phyloP scores from a whole-genome alignment of 495 filamentous ascomycete genomes.

The Neurospora sp. region DNA sequence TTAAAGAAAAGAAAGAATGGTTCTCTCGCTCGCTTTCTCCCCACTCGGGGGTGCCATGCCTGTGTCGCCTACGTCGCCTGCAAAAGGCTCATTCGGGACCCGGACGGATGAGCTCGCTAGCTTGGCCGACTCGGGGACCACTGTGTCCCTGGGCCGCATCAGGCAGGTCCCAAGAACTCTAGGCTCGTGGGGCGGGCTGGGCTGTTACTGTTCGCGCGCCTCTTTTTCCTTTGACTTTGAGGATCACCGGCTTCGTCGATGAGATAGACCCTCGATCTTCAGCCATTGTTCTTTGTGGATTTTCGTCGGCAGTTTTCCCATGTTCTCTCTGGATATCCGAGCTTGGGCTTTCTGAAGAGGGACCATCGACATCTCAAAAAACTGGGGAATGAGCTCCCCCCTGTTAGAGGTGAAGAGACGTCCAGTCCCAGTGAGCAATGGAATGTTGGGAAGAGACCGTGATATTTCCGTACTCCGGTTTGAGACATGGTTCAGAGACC shows the following conservation, averaged over 20 bases:
- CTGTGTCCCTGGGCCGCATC: neutral
- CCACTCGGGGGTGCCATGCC: neutral
- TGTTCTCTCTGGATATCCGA: neutral
- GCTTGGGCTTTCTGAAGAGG: neutral
- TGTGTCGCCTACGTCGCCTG: neutral
- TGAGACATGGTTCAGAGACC: neutral
- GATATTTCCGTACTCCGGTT: neutral
- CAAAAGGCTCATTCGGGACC: neutral
- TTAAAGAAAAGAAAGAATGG: neutral
- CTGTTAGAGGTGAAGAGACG: neutral
- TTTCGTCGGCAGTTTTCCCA: neutral
- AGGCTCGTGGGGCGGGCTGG: neutral
- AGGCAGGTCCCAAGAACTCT: neutral
- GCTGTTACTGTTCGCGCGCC: neutral
- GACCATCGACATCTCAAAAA: neutral
- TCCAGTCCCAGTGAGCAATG: neutral
- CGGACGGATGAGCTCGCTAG: neutral
- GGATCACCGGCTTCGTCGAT: neutral
- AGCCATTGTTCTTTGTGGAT: neutral
- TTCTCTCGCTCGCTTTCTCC: neutral
- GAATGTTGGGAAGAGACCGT: neutral
- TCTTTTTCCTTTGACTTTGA: neutral
- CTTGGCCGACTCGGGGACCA: neutral
- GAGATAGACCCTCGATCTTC: neutral
- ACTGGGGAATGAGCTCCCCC: neutral